Conservation (phyloP, 371 early-diverging fungal species). For the Cokeromyces recurvatus region DNA sequence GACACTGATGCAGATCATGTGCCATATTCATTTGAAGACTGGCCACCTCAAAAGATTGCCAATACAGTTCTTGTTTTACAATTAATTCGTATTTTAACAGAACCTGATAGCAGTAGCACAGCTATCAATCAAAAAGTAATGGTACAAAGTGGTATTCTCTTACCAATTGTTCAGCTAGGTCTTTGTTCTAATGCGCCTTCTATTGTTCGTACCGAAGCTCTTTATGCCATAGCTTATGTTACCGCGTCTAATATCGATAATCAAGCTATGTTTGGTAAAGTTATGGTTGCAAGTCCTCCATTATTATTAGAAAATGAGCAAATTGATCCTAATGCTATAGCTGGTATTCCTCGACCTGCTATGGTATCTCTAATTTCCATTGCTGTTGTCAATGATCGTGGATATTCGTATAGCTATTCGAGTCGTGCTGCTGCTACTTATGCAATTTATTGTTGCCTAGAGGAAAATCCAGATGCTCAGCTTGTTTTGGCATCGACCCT, state of each 20-base stretch:
- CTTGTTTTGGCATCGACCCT: slow-evolving; percentile 82
- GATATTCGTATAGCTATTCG: slow-evolving; percentile 47
- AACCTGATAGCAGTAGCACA: slow-evolving; percentile 84
- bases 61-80: slow-evolving; percentile 82
- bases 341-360: slow-evolving; percentile 48
- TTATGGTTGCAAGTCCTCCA: slow-evolving; percentile 45
- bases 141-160: slow-evolving; percentile 67
- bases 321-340: slow-evolving; percentile 10
- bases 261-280: slow-evolving; percentile 67
- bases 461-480: slow-evolving; percentile 82
- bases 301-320: slow-evolving; percentile 19
- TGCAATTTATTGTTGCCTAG: slow-evolving; percentile 67
- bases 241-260: slow-evolving; percentile 70
- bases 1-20: slow-evolving; percentile 57
- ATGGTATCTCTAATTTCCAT: slow-evolving; percentile 60
- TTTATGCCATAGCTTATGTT: slow-evolving; percentile 81
- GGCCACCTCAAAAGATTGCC: slow-evolving; percentile 75
- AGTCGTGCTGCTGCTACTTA: slow-evolving; percentile 75
- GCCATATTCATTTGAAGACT: slow-evolving; percentile 46
- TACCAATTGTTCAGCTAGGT: slow-evolving; percentile 62
- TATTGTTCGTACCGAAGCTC: slow-evolving; percentile 61
- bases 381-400: slow-evolving; percentile 45
- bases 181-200: slow-evolving; percentile 60
- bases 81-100: slow-evolving; percentile 83
- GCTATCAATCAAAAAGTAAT: slow-evolving; percentile 84